phyloP scores from a whole-genome alignment of 1,284 basidiomycete genomes.

The Apiotrichum sp. region DNA sequence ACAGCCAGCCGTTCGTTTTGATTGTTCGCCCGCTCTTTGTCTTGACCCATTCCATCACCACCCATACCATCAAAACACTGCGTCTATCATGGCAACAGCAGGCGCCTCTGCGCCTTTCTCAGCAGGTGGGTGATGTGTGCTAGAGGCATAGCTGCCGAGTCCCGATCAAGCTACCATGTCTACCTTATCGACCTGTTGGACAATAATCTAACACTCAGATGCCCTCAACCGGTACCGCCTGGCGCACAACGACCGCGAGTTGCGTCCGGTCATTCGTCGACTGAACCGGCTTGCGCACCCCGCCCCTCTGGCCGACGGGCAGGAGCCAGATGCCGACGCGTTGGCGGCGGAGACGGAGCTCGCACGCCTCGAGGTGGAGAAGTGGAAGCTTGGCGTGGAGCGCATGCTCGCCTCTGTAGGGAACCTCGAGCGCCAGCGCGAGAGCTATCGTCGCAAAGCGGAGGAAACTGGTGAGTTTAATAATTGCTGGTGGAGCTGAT shows the following conservation, averaged over 20 bases:
- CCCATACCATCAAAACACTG: no score
- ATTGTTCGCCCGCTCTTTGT: no score
- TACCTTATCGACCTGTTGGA: not conserved
- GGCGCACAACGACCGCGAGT: slow-evolving; percentile 35
- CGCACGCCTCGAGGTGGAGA: slow-evolving; percentile 29
- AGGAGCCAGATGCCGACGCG: not conserved
- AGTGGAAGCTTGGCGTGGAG: slow-evolving; percentile 34
- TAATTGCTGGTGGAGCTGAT: not conserved
- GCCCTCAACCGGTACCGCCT: slow-evolving; percentile 38
- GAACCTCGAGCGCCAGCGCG: slow-evolving; percentile 31
- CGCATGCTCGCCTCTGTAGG: slow-evolving; percentile 28
- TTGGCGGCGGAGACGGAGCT: slow-evolving; percentile 24
- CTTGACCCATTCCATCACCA: no score
- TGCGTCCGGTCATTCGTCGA: slow-evolving; percentile 30
- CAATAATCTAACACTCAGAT: slow-evolving; percentile 18
- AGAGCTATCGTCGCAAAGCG: slow-evolving; percentile 20
- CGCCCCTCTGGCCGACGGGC: not conserved
- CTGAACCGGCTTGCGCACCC: slow-evolving; percentile 26
- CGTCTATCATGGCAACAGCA: not conserved
- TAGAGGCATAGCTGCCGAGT: not conserved
- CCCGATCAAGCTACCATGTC: not conserved
- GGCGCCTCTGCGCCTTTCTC: not conserved
- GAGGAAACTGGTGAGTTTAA: slow-evolving; percentile 31
- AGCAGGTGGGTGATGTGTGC: not conserved
- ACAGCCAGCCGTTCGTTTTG: no score